Evolutionary conservation across 495 filamentous ascomycete species (phyloP).

Genomic region (Penicillium fimorum): DNA sequence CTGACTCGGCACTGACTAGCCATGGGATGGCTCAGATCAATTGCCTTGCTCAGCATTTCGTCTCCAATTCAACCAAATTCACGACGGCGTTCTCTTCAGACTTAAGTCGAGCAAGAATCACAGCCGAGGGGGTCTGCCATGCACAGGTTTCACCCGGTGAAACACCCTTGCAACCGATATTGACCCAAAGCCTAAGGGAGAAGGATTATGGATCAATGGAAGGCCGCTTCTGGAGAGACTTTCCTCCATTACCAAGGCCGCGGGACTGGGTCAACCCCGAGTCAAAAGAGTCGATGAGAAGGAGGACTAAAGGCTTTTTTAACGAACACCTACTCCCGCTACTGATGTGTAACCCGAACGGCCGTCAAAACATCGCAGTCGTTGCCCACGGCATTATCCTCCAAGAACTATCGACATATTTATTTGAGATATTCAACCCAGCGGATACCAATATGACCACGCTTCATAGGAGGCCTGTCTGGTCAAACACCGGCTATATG

Average conservation of each 20-base stretch:
- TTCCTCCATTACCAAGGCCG: not conserved
- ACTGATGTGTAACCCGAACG: slow-evolving; percentile 34
- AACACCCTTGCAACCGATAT: slow-evolving; percentile 10
- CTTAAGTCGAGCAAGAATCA: slow-evolving; percentile 68
- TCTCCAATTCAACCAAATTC: slow-evolving; percentile 42
- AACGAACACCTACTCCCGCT: slow-evolving; percentile 57
- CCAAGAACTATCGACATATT: slow-evolving; percentile 59
- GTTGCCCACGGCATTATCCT: slow-evolving; percentile 83
- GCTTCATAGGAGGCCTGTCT: slow-evolving; percentile 19
- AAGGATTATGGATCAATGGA: slow-evolving; percentile 31
- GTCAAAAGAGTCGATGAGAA: slow-evolving; percentile 58
- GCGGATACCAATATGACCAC: slow-evolving; percentile 19
- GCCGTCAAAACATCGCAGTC: slow-evolving; percentile 52
- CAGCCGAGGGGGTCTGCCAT: slow-evolving; percentile 38
- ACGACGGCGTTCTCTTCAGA: slow-evolving; percentile 76
- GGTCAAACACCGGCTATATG: slow-evolving; percentile 66
- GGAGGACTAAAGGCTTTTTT: slow-evolving; percentile 62
- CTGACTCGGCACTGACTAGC: slow-evolving; percentile 75
- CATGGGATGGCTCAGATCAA: slow-evolving; percentile 77
- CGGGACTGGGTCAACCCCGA: slow-evolving; percentile 29
- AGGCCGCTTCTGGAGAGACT: slow-evolving; percentile 5
- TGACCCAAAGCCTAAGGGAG: slow-evolving; percentile 28
- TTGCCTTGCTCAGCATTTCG: slow-evolving; percentile 48
- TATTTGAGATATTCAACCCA: slow-evolving; percentile 54
- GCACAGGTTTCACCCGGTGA: slow-evolving; percentile 5